Percentiles rank a stretch among this genome's conserved stretches.
These are phyloP conservation scores for Wakefieldia striispora DNA, from an alignment of 768 basidiomycete genomes.

Conservation along the genomic window DNA sequence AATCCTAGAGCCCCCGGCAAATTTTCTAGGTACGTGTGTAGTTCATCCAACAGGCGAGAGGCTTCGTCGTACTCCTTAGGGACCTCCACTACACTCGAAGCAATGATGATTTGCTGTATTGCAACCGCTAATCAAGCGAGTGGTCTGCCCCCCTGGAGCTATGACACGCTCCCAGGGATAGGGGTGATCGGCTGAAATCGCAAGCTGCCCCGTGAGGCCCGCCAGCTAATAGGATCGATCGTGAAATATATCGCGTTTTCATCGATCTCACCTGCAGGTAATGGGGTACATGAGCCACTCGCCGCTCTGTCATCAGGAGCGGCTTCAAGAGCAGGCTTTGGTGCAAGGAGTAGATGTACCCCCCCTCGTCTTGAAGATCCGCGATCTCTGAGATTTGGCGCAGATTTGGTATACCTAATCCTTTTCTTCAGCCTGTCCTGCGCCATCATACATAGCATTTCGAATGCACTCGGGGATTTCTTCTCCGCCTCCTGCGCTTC, in stretches of 20 bases:
- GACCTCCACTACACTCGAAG: background rate
- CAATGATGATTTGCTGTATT: background rate
- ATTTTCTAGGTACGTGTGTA: constrained; percentile 18
- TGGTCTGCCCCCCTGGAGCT: constrained; percentile 12
- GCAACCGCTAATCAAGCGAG: constrained; percentile 18
- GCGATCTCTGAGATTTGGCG: constrained; percentile 19
- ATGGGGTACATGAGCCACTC: background rate
- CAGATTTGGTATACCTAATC: constrained; percentile 20
- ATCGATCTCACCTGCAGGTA: constrained; percentile 11
- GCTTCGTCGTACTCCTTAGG: background rate
- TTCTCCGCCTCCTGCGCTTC: constrained; percentile 7
- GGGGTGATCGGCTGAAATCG: constrained; percentile 25
- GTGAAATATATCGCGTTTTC: constrained; percentile 29
- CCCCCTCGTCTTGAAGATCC: background rate
- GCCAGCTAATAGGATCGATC: constrained; percentile 20
- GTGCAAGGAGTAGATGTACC: background rate
- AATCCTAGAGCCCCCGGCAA: no score
- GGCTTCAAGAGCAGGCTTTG: background rate
- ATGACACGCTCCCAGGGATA: constrained; percentile 11
- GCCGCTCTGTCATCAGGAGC: background rate
- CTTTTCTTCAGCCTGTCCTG: constrained; percentile 20
- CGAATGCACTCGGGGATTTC: constrained; percentile 4
- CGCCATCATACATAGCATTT: constrained; percentile 9
- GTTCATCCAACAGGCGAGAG: constrained; percentile 20
- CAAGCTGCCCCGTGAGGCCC: constrained; percentile 20